Percentiles rank a stretch among this genome's conserved stretches.
Evolutionary conservation across 306 rosid genomes (phyloP).

Genomic region (Cicer chorassanicum): DNA sequence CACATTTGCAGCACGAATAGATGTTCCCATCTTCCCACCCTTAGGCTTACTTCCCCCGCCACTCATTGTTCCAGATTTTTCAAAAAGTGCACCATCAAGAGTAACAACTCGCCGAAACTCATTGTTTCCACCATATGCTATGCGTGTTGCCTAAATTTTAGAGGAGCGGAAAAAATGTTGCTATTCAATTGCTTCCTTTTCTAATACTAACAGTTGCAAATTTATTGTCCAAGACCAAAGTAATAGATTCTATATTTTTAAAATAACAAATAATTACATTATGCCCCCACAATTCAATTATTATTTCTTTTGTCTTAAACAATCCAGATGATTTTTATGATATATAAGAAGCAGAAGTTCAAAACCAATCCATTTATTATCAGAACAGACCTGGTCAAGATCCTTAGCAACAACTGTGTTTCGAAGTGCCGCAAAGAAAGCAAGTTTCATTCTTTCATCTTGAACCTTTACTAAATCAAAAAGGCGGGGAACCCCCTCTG

Average conservation of each 20-base stretch:
- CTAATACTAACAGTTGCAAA: constrained; percentile 17
- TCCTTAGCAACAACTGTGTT: constrained; percentile 88
- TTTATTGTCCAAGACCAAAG: neutral
- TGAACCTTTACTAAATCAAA: constrained; percentile 80
- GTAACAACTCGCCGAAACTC: constrained; percentile 91
- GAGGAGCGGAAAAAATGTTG: constrained; percentile 28
- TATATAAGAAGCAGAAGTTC: neutral
- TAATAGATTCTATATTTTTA: neutral
- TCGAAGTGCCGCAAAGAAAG: constrained; percentile 77
- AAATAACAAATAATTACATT: constrained; percentile 9
- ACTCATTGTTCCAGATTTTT: constrained; percentile 93
- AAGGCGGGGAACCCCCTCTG: constrained; percentile 92
- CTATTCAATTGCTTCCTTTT: constrained; percentile 27
- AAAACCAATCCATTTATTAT: constrained; percentile 14
- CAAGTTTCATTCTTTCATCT: constrained; percentile 91
- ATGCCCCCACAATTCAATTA: neutral
- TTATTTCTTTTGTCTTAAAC: neutral
- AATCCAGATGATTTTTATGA: constrained; percentile 11
- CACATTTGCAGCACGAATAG: constrained; percentile 80
- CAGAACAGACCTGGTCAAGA: constrained; percentile 77
- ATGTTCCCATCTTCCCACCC: constrained; percentile 96
- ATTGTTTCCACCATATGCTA: constrained; percentile 69
- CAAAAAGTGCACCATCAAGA: constrained; percentile 89
- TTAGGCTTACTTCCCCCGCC: constrained; percentile 94
- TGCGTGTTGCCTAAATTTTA: constrained; percentile 76